Percentiles rank a stretch among this genome's conserved stretches.
phyloP scores from a whole-genome alignment of 495 filamentous ascomycete genomes.

The Parmelia sp. region DNA sequence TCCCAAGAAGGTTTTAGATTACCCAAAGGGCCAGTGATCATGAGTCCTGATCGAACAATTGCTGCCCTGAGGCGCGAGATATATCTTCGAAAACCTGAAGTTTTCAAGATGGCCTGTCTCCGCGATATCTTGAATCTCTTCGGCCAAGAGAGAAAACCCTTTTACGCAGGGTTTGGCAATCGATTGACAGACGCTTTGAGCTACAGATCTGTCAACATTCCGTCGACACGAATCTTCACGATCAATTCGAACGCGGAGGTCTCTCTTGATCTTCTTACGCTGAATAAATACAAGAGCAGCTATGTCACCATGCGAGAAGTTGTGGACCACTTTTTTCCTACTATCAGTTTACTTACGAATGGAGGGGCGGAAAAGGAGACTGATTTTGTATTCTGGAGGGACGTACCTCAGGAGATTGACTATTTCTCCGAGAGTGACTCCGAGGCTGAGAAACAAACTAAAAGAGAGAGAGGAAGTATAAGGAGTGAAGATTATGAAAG shows the following conservation, averaged over 20 bases:
- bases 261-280: slow-evolving; percentile 77
- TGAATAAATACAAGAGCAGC: slow-evolving; percentile 93
- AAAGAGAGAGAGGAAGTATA: slow-evolving; percentile 17
- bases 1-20: slow-evolving; percentile 79
- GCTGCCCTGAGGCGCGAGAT: slow-evolving; percentile 91
- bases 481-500: slow-evolving; percentile 35
- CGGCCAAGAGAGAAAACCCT: slow-evolving; percentile 68
- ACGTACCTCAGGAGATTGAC: slow-evolving; percentile 63
- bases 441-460: slow-evolving; percentile 39
- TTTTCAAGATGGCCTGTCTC: slow-evolving; percentile 99
- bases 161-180: slow-evolving; percentile 97
- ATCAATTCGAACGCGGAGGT: slow-evolving; percentile 99
- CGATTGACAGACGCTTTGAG: slow-evolving; percentile 92
- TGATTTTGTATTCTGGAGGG: slow-evolving; percentile 84
- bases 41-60: slow-evolving; percentile 92
- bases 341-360: slow-evolving; percentile 66
- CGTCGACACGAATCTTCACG: slow-evolving; percentile 89
- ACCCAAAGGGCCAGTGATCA: slow-evolving; percentile 86
- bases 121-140: slow-evolving; percentile 90
- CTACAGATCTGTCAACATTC: slow-evolving; percentile 93
- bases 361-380: slow-evolving; percentile 80
- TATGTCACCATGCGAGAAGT: slow-evolving; percentile 96
- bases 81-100: slow-evolving; percentile 92
- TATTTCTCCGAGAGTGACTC: slow-evolving; percentile 74
- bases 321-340: slow-evolving; percentile 94